Evolutionary conservation across 345 rosid species (phyloP).

Genomic region (Erucastrum elatum): DNA sequence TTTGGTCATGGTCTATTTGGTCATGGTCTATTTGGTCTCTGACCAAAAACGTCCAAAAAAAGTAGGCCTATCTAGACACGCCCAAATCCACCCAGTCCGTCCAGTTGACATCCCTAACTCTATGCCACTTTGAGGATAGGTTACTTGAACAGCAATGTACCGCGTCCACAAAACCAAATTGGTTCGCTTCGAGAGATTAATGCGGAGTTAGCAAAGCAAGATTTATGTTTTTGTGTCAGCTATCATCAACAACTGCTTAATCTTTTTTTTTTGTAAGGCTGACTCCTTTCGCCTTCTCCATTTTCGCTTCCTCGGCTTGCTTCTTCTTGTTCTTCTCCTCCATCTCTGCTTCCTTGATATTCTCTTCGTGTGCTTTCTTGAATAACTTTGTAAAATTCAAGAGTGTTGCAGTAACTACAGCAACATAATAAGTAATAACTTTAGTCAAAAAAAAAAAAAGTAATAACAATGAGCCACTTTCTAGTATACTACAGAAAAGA

Average conservation of each 20-base stretch:
- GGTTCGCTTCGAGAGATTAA: not conserved
- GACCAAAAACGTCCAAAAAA: too few relatives aligned
- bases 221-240: not conserved
- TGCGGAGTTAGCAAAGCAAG: not conserved
- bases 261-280: not conserved
- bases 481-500: not conserved
- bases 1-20: too few relatives aligned
- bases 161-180: not conserved
- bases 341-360: constrained; percentile 55
- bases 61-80: too few relatives aligned
- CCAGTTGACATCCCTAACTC: too few relatives aligned
- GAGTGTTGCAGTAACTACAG: constrained; percentile 81
- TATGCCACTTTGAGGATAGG: not conserved
- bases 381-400: constrained; percentile 78
- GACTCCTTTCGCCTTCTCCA: not conserved
- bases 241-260: not conserved
- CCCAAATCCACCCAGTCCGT: too few relatives aligned
- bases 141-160: not conserved
- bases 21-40: too few relatives aligned
- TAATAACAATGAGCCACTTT: not conserved
- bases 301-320: not conserved
- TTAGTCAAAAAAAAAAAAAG: too few relatives aligned
- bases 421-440: not conserved
- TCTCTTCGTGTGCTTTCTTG: constrained; percentile 91
- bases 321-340: not conserved